phyloP scores from a whole-genome alignment of 2,329 filamentous ascomycete species.

The Clarireedia hainanense region DNA sequence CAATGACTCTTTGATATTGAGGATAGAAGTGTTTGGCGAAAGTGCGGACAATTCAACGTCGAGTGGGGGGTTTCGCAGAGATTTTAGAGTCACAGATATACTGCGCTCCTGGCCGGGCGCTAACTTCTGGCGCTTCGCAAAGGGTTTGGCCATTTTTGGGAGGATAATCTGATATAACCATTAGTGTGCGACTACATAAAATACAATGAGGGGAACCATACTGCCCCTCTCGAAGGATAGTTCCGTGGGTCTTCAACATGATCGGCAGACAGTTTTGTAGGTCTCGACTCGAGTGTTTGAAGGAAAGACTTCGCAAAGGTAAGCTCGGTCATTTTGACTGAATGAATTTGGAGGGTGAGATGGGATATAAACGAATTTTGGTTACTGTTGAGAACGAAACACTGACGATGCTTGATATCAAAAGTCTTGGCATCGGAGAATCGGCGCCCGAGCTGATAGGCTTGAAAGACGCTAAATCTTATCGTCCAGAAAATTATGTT shows the following conservation, averaged over 20 bases:
- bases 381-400: neutral
- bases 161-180: conserved; percentile 54
- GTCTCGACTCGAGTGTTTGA: conserved; percentile 66
- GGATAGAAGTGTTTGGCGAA: conserved; percentile 62
- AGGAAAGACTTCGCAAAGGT: conserved; percentile 81
- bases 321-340: conserved; percentile 64
- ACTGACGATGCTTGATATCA: neutral
- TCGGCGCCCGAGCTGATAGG: conserved; percentile 9
- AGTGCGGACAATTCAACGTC: conserved; percentile 58
- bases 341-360: neutral
- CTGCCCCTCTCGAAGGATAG: conserved; percentile 69
- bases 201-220: conserved; percentile 38
- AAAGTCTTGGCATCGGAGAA: conserved; percentile 14
- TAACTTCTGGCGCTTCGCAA: conserved; percentile 38
- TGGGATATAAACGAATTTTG: neutral
- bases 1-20: conserved; percentile 69
- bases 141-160: conserved; percentile 54
- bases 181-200: conserved; percentile 6
- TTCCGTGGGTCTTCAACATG: conserved; percentile 80
- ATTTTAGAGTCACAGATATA: conserved; percentile 58
- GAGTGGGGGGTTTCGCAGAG: conserved; percentile 66
- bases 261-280: conserved; percentile 76
- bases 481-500: conserved; percentile 17
- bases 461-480: conserved; percentile 16
- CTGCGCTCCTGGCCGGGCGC: conserved; percentile 46